Base-by-base conservation (phyloP, 2,329 filamentous ascomycete genomes). In the Venturia aucupariae region DNA sequence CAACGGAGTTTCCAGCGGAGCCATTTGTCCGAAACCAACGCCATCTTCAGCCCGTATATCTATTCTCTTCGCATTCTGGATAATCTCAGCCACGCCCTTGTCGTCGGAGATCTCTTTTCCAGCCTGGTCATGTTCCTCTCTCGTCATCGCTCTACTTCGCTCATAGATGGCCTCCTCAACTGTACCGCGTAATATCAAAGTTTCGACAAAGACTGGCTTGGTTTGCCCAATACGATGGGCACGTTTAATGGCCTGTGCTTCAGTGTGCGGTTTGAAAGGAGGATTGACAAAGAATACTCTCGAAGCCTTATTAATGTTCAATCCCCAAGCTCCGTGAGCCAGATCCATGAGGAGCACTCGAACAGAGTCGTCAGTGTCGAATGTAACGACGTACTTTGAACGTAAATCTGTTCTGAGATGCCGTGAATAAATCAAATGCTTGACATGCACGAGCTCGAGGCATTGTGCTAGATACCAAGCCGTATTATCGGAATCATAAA, bases 181-280 rank as follows among this genome's bases (percentile, higher is more conserved):
- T 11, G 90, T 95, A 65, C 85, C 86, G 63, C 83, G 84, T 6
- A 97, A 77, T 0, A 97, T 88, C 1, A 97, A 77, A 0, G 92
- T 97, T 76, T 97, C 91, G 0, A 96, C 92, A 10, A 85, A 85
- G 0, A 97, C 92, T 0, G 86, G 84, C 66, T 84, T 87, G 0
- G 78, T 86, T 73, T 97, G 92, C 13, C 91, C 92, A 69, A 97
- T 95, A 15, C 93, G 84, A 68, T 95, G 89, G 0, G 90, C 91
- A 71, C 93, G 87, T 66, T 95, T 96, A 67, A 97, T 90, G 0
- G 93, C 93, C 74, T 97, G 93, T 1, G 90, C 91, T 73, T 96
- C 90, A 0, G 96, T 83, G 67, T 90, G 79, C 0, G 91, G 91
- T 62, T 92, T 89, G 72, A 94, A 88, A 15, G 96, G 90, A 0